phyloP scores from a whole-genome alignment of 1,284 basidiomycete species.

The Apiotrichum gracile region DNA sequence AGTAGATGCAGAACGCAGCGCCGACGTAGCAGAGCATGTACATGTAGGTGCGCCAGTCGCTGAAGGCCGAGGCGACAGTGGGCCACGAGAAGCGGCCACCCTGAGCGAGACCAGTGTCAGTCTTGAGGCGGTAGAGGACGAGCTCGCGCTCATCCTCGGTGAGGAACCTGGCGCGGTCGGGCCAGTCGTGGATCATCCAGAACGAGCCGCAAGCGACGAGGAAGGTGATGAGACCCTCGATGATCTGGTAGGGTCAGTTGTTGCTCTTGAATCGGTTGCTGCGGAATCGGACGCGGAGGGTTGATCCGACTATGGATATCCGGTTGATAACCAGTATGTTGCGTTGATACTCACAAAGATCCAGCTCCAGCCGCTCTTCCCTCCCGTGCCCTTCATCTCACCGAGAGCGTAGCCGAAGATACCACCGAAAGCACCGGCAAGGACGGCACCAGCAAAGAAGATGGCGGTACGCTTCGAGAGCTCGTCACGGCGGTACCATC shows the following conservation, averaged over 20 bases:
- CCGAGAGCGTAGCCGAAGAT: conserved; percentile 37
- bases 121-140: conserved; percentile 42
- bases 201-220: conserved; percentile 39
- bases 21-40: conserved; percentile 46
- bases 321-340: no score
- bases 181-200: conserved; percentile 49
- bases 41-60: conserved; percentile 43
- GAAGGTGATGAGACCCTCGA: conserved; percentile 47
- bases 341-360: not conserved
- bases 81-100: conserved; percentile 36
- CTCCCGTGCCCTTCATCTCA: conserved; percentile 41
- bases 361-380: conserved; percentile 43
- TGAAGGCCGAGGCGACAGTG: conserved; percentile 20
- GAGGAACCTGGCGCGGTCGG: conserved; percentile 46
- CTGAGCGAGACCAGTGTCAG: conserved; percentile 43
- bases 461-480: conserved; percentile 45
- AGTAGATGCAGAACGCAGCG: conserved; percentile 45
- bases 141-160: conserved; percentile 43
- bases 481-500: conserved; percentile 48
- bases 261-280: not conserved
- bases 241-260: conserved; percentile 22
- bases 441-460: conserved; percentile 50
- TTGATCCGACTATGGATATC: no score
- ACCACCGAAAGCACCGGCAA: conserved; percentile 47
- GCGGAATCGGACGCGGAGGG: not conserved